A percentile compares a stretch with the other conserved stretches of the same genome.
These are phyloP conservation scores for Helotiales sp. DNA, from an alignment of 2,329 filamentous ascomycete species.

Conservation along the genomic window DNA sequence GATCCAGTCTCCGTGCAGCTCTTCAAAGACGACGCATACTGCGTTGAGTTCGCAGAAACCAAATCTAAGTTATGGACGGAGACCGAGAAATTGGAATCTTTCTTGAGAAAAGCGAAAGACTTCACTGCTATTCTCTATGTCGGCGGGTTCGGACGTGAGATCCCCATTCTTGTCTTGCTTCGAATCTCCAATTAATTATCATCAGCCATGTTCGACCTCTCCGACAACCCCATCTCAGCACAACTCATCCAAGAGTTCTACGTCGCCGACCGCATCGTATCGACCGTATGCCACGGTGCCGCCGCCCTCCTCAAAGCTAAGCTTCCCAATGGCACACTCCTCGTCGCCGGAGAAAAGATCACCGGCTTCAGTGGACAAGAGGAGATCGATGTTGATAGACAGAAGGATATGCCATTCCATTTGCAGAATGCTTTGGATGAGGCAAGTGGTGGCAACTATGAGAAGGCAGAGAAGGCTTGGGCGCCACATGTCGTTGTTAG, in stretches of 20 bases:
- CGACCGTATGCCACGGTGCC: slow-evolving; percentile 71
- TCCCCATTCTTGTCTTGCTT: not conserved
- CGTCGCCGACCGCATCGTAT: slow-evolving; percentile 62
- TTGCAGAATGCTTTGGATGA: slow-evolving; percentile 59
- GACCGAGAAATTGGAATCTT: slow-evolving; percentile 53
- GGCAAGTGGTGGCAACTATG: slow-evolving; percentile 57
- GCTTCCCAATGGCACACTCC: slow-evolving; percentile 53
- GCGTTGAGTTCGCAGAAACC: slow-evolving; percentile 49
- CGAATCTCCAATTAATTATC: not conserved
- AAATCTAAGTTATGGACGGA: slow-evolving; percentile 55
- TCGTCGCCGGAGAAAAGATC: slow-evolving; percentile 61
- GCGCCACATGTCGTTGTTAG: slow-evolving; percentile 44
- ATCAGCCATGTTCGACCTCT: slow-evolving; percentile 70
- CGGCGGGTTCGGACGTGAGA: slow-evolving; percentile 59
- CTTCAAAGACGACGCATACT: slow-evolving; percentile 48
- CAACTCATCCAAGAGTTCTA: slow-evolving; percentile 66
- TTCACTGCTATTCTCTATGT: slow-evolving; percentile 62
- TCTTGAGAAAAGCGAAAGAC: slow-evolving; percentile 51
- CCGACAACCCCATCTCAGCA: slow-evolving; percentile 57
- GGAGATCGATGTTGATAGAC: slow-evolving; percentile 49
- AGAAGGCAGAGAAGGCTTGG: slow-evolving; percentile 55
- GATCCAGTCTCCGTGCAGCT: slow-evolving; percentile 49
- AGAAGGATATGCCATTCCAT: slow-evolving; percentile 59
- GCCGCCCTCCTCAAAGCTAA: slow-evolving; percentile 64
- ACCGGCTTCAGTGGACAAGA: slow-evolving; percentile 64